phyloP scores from a whole-genome alignment of 2,329 filamentous ascomycete species.

The Lachnellula subtilissima region DNA sequence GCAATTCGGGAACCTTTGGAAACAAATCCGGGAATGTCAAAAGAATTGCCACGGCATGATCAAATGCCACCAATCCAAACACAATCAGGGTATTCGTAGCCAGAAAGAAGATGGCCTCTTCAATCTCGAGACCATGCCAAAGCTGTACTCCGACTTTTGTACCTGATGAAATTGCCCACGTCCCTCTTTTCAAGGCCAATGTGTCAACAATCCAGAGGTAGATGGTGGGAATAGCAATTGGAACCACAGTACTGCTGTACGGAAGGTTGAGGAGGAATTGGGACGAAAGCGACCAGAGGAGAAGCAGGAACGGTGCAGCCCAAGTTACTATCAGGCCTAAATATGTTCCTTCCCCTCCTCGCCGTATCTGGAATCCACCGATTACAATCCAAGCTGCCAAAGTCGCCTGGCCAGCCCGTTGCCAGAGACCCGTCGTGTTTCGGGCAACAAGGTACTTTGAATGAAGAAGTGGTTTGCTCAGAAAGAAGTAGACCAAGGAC shows the following conservation, averaged over 20 bases:
- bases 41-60: constrained; percentile 62
- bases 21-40: constrained; percentile 58
- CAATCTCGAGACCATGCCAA: constrained; percentile 63
- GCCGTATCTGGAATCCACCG: constrained; percentile 42
- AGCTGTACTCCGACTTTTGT: constrained; percentile 62
- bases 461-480: constrained; percentile 60
- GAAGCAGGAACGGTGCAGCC: constrained; percentile 60
- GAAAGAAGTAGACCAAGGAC: constrained; percentile 59
- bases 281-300: constrained; percentile 60
- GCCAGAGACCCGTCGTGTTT: constrained; percentile 25
- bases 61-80: constrained; percentile 63
- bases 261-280: constrained; percentile 60
- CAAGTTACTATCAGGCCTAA: constrained; percentile 65
- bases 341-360: constrained; percentile 53
- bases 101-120: constrained; percentile 72
- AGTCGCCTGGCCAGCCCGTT: constrained; percentile 45
- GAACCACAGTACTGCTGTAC: constrained; percentile 49
- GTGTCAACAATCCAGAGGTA: constrained; percentile 73
- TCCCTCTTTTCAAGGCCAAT: constrained; percentile 60
- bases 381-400: constrained; percentile 41
- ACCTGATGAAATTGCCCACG: constrained; percentile 64
- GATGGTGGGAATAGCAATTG: constrained; percentile 59
- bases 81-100: constrained; percentile 66
- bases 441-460: constrained; percentile 41
- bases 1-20: constrained; percentile 43